A percentile compares a stretch with the other conserved stretches of the same genome.
Evolutionary conservation across 139 green algal genomes (phyloP).

Genomic region (Micractinium conductrix): DNA sequence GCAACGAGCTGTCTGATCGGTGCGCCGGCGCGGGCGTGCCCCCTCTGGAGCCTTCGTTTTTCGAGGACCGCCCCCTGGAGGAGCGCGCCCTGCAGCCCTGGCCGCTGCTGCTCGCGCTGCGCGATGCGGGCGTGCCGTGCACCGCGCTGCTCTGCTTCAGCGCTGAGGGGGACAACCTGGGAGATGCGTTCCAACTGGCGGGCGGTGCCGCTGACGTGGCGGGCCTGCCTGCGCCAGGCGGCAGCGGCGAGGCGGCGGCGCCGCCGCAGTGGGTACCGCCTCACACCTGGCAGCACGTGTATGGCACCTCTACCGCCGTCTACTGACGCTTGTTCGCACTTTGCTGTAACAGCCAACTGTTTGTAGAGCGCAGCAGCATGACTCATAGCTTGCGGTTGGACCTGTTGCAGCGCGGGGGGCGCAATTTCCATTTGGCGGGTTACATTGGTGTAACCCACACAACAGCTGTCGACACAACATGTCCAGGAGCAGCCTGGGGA

Average conservation of each 20-base stretch:
- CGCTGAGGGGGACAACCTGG: conserved; percentile 69
- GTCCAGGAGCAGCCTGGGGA: no score
- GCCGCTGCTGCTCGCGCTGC: conserved; percentile 53
- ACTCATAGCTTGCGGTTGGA: no score
- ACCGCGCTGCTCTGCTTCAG: conserved; percentile 57
- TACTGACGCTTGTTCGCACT: background rate
- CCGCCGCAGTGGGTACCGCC: background rate
- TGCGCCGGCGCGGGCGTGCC: conserved; percentile 13
- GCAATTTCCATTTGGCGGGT: background rate
- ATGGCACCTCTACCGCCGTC: background rate
- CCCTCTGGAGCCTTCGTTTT: conserved; percentile 45
- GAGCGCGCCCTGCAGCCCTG: conserved; percentile 64
- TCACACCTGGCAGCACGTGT: background rate
- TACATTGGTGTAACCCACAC: background rate
- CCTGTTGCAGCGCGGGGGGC: background rate
- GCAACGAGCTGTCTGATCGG: background rate
- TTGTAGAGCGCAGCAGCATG: background rate
- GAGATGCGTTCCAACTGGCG: conserved; percentile 55
- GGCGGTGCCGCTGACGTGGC: background rate
- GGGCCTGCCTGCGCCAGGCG: background rate
- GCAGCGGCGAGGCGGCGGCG: background rate
- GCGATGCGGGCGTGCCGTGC: background rate
- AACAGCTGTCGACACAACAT: background rate
- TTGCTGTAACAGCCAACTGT: background rate
- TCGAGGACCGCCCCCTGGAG: conserved; percentile 38